A percentile compares a stretch with the other conserved stretches of the same genome.
These are phyloP conservation scores for Diaporthe vaccinii DNA, from an alignment of 2,329 filamentous ascomycete species.

Conservation along the genomic window DNA sequence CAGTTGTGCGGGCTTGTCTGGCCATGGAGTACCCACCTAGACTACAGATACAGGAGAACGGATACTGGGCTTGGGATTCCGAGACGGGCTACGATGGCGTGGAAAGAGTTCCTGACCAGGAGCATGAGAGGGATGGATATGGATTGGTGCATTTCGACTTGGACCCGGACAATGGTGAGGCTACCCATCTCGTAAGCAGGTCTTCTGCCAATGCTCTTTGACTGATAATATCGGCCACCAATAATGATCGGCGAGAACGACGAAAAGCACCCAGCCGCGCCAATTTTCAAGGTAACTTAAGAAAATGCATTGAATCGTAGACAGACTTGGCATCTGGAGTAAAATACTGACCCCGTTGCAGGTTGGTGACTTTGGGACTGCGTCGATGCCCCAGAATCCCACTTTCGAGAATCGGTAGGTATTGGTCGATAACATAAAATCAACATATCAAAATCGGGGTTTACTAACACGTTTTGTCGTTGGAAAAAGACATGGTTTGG, in stretches of 20 bases:
- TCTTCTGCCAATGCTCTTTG: neutral
- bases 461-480: neutral
- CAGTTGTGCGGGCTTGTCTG: constrained; percentile 12
- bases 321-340: neutral
- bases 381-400: neutral
- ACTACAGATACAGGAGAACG: neutral
- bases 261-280: neutral
- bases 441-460: neutral
- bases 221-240: neutral
- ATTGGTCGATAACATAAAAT: too few relatives aligned
- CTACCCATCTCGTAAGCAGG: too few relatives aligned
- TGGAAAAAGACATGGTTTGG: neutral
- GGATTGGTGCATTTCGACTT: constrained; percentile 20
- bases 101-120: neutral
- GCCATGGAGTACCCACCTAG: constrained; percentile 18
- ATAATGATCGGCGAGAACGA: constrained; percentile 2
- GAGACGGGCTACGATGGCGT: neutral
- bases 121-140: neutral
- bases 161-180: constrained; percentile 9
- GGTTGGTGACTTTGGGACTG: neutral
- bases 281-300: constrained; percentile 9
- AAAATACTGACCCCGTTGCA: neutral
- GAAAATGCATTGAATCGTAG: neutral
- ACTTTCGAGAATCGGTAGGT: neutral
- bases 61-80: neutral